Conservation (phyloP, 345 rosid genomes). For the Aquilaria yunnanensis region DNA sequence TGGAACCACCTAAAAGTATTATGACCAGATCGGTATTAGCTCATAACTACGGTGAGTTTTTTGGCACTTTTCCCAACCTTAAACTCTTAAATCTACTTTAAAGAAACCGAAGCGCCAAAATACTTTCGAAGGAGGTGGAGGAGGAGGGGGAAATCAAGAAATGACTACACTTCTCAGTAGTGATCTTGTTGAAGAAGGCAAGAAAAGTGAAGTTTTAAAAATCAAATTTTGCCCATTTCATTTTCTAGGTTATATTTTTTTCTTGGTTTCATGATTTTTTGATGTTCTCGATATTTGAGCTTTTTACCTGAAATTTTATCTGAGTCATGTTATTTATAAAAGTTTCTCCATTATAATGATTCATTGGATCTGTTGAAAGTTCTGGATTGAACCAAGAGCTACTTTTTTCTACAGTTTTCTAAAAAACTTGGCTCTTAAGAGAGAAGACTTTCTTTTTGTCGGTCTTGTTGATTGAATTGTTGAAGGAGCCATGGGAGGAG, state of each 20-base stretch:
- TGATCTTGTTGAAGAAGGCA: too few relatives aligned
- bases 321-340: conserved; percentile 8
- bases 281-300: conserved; percentile 15
- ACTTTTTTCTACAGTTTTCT: background rate
- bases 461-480: background rate
- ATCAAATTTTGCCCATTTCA: background rate
- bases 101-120: too few relatives aligned
- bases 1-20: too few relatives aligned
- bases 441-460: background rate
- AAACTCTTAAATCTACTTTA: too few relatives aligned
- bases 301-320: conserved; percentile 13
- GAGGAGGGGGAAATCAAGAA: too few relatives aligned
- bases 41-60: too few relatives aligned
- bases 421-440: background rate
- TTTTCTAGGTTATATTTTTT: background rate
- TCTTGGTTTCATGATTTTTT: conserved; percentile 1
- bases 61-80: too few relatives aligned
- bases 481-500: conserved; percentile 38
- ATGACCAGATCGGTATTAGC: too few relatives aligned
- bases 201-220: background rate
- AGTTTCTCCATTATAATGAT: background rate
- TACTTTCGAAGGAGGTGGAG: too few relatives aligned
- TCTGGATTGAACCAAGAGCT: background rate
- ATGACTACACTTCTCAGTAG: too few relatives aligned
- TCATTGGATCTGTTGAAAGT: conserved; percentile 1